Conservation (phyloP, 2,329 filamentous ascomycete species). For the Talaromyces sp. region DNA sequence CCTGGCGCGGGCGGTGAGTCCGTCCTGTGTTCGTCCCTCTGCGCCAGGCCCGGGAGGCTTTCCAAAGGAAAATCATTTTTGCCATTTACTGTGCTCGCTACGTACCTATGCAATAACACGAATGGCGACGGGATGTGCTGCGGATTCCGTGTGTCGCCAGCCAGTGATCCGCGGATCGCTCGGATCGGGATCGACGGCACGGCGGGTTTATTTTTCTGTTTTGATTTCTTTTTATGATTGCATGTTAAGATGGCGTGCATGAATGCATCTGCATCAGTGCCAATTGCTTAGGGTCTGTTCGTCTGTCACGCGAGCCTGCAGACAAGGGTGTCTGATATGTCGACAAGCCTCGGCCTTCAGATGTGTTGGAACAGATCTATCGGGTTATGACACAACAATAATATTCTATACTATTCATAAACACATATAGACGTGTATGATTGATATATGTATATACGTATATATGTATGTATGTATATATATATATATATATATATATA, state of each 20-base stretch:
- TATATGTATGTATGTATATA: too few species aligned
- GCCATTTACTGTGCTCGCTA: background rate
- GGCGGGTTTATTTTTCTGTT: background rate
- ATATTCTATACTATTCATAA: background rate
- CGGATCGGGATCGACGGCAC: background rate
- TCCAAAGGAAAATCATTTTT: background rate
- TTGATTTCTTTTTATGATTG: too few species aligned
- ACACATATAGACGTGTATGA: background rate
- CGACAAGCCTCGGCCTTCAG: too few species aligned
- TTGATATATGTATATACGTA: too few species aligned
- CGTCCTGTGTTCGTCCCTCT: too few species aligned
- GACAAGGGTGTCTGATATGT: background rate
- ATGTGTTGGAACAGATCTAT: too few species aligned
- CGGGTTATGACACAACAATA: too few species aligned
- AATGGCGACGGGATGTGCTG: background rate
- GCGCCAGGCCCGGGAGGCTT: too few species aligned
- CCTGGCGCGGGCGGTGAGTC: too few species aligned
- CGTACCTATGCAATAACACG: background rate
- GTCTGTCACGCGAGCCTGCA: background rate
- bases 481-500: background rate
- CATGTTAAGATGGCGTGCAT: too few species aligned
- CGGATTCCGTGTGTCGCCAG: background rate
- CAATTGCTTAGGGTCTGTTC: background rate
- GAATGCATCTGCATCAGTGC: too few species aligned
- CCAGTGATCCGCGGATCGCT: background rate